Percentiles rank a stretch among this genome's conserved stretches.
Evolutionary conservation across 2,329 filamentous ascomycete species (phyloP).

Genomic region (Arthrobotrys sphaeroides): DNA sequence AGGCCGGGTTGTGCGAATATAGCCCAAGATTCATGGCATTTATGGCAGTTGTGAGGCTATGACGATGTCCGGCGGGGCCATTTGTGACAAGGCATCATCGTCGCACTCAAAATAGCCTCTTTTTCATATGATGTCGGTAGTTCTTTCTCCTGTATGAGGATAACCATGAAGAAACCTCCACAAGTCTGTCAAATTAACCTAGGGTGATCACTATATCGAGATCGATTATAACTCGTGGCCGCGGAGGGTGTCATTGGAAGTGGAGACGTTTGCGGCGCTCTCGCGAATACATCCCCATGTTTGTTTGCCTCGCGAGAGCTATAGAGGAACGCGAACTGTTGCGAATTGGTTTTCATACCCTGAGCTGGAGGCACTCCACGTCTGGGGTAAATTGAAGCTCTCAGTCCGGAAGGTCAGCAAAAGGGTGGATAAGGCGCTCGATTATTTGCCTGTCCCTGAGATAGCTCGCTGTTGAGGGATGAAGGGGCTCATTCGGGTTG

Average conservation of each 20-base stretch:
- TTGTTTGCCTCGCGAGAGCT: slow-evolving; percentile 29
- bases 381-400: slow-evolving; percentile 39
- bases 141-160: slow-evolving; percentile 25
- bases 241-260: slow-evolving; percentile 1
- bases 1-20: neutral
- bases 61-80: slow-evolving; percentile 8
- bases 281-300: slow-evolving; percentile 22
- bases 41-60: slow-evolving; percentile 10
- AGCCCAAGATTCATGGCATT: slow-evolving; percentile 23
- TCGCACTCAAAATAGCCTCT: slow-evolving; percentile 44
- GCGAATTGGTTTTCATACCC: slow-evolving; percentile 39
- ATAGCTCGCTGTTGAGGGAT: slow-evolving; percentile 1
- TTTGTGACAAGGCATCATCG: slow-evolving; percentile 1
- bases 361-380: slow-evolving; percentile 26
- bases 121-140: neutral
- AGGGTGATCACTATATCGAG: slow-evolving; percentile 32
- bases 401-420: slow-evolving; percentile 27
- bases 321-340: slow-evolving; percentile 30
- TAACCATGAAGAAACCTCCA: neutral
- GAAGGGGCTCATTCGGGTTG: slow-evolving; percentile 33
- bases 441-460: slow-evolving; percentile 30
- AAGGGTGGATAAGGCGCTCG: slow-evolving; percentile 26
- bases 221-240: slow-evolving; percentile 39
- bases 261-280: slow-evolving; percentile 6
- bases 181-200: slow-evolving; percentile 40